phyloP scores from a whole-genome alignment of 352 stramenopile species.

The Phytophthora brassicae region DNA sequence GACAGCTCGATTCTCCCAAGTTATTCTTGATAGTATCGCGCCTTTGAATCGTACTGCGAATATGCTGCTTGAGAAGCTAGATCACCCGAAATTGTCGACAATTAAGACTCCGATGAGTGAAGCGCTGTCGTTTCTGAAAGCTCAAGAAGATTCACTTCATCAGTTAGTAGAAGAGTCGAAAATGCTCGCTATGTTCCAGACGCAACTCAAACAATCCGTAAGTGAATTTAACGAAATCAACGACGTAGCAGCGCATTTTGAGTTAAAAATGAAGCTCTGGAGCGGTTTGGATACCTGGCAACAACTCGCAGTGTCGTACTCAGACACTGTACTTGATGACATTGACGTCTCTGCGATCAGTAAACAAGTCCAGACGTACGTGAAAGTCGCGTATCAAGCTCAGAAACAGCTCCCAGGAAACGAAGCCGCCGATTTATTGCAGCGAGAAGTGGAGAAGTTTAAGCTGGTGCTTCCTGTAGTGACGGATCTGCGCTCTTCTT shows the following conservation, averaged over 20 bases:
- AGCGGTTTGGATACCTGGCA: conserved; percentile 86
- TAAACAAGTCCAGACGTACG: conserved; percentile 89
- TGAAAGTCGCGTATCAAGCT: conserved; percentile 86
- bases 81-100: conserved; percentile 76
- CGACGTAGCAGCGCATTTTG: conserved; percentile 84
- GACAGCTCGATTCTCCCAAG: conserved; percentile 87
- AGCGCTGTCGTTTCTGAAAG: conserved; percentile 70
- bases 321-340: conserved; percentile 81
- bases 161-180: conserved; percentile 83
- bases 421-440: conserved; percentile 78
- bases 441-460: conserved; percentile 89
- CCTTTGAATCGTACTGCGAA: conserved; percentile 72
- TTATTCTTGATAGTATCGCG: conserved; percentile 89
- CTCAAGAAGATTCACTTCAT: conserved; percentile 70
- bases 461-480: conserved; percentile 84
- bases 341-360: conserved; percentile 89
- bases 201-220: conserved; percentile 80
- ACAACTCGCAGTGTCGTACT: conserved; percentile 70
- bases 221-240: conserved; percentile 91
- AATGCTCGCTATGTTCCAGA: conserved; percentile 88
- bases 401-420: conserved; percentile 89
- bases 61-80: conserved; percentile 79
- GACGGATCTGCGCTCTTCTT: conserved; percentile 60
- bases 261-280: conserved; percentile 92
- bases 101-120: conserved; percentile 78